Evolutionary conservation across 1,284 basidiomycete species (phyloP), one percentile per base, ranked within the genome.

Genomic region (Chalciporus sp.): DNA sequence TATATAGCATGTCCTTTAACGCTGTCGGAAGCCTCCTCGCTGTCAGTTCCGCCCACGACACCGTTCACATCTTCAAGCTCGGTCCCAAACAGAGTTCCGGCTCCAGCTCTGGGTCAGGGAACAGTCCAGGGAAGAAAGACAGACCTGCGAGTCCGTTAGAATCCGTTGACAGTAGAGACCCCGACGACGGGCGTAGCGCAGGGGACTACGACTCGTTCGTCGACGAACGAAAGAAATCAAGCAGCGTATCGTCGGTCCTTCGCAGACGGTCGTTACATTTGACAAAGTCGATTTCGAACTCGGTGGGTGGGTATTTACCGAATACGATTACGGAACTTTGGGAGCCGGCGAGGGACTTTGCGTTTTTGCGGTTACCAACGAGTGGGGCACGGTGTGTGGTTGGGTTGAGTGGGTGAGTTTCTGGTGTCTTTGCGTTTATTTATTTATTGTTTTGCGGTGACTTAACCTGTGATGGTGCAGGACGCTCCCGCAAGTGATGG

Each of bases 271-370:
- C 91, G 2, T 69, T 92, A 61, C 85, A 90, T 55, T 72, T 95
- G 58, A 92, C 92, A 14, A 90, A 92, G 70, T 85, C 81, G 53
- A 71, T 95, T 33, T 90, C 93, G 0, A 82, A 89, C 12, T 89
- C 89, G 0, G 85, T 96, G 12, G 94, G 95, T 7, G 90, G 91
- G 0, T 97, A 97, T 68, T 80, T 98, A 7, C 97, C 96, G 0
- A 89, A 89, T 61, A 88, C 93, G 2, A 72, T 99, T 35, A 93
- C 95, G 10, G 95, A 98, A 70, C 89, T 98, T 76, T 99, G 95
- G 95, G 97, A 99, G 66, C 96, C 97, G 0, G 83, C 90, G 46
- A 80, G 97, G 4, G 96, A 98, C 69, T 99, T 99, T 71, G 96
- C 97, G 0, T 95, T 85, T 70, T 76, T 98, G 57, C 88, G 93